These are phyloP conservation scores for Podila clonocystis DNA, from an alignment of 192 early-diverging fungal genomes.

Conservation along the genomic window DNA sequence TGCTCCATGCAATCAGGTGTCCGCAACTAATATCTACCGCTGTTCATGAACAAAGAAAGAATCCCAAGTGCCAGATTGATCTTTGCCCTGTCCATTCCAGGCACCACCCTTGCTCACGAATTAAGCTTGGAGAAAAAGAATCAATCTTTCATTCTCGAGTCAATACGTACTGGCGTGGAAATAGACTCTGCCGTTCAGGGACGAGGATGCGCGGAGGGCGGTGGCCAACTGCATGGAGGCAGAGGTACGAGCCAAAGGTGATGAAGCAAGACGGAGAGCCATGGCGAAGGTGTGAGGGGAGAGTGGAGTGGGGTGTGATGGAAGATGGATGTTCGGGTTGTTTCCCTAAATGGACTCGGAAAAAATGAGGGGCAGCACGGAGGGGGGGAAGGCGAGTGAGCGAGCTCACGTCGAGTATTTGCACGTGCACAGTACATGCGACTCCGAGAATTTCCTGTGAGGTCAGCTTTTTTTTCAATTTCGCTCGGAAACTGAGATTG, in stretches of 20 bases:
- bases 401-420: conserved; percentile 4
- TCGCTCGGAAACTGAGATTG: not conserved
- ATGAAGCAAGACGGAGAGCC: conserved; percentile 44
- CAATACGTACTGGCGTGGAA: conserved; percentile 41
- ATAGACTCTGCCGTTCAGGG: conserved; percentile 43
- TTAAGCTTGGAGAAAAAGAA: not conserved
- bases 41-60: not conserved
- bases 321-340: conserved; percentile 1
- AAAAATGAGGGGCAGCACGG: not conserved
- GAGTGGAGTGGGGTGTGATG: conserved; percentile 12
- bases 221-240: conserved; percentile 32
- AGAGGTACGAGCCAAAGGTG: conserved; percentile 33
- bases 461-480: not conserved
- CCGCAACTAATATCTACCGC: too few species aligned
- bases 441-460: not conserved
- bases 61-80: not conserved
- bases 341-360: not conserved
- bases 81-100: too few species aligned
- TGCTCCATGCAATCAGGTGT: not conserved
- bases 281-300: conserved; percentile 8
- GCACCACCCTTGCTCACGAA: too few species aligned
- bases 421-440: conserved; percentile 6
- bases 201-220: conserved; percentile 29
- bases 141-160: too few species aligned
- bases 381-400: not conserved